A percentile compares a stretch with the other conserved stretches of the same genome.
Evolutionary conservation across 2,329 filamentous ascomycete genomes (phyloP).

Genomic region (Herpomyces periplanetae): DNA sequence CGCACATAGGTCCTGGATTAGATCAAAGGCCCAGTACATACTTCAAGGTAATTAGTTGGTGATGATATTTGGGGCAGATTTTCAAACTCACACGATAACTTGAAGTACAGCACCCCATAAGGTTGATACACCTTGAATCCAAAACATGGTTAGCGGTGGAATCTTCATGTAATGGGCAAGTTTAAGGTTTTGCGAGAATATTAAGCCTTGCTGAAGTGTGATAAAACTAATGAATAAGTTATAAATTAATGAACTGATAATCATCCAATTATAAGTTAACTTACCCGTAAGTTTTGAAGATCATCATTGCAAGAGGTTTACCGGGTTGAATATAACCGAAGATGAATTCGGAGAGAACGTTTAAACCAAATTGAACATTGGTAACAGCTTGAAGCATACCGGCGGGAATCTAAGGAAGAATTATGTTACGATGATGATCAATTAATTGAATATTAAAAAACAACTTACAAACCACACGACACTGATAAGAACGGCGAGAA

Average conservation of each 20-base stretch:
- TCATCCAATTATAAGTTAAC: no score
- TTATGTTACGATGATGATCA: background rate
- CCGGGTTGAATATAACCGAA: conserved; percentile 13
- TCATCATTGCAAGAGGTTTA: conserved; percentile 12
- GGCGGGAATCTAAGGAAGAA: conserved; percentile 16
- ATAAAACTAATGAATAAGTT: conserved; percentile 10
- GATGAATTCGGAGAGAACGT: conserved; percentile 13
- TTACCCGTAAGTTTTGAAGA: conserved; percentile 10
- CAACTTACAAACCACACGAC: background rate
- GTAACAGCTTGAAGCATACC: conserved; percentile 20
- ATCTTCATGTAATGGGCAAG: conserved; percentile 14
- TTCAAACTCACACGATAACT: conserved; percentile 20
- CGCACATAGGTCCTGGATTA: conserved; percentile 22
- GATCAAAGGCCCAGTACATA: conserved; percentile 12
- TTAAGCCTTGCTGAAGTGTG: conserved; percentile 11
- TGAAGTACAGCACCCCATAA: conserved; percentile 25
- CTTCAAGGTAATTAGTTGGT: no score
- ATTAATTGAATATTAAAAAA: background rate
- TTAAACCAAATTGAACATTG: conserved; percentile 14
- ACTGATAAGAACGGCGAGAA: conserved; percentile 13
- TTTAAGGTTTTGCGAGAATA: conserved; percentile 13
- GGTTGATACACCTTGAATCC: conserved; percentile 21
- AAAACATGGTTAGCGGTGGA: conserved; percentile 23
- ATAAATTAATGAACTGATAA: no score
- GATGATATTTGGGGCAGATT: no score